Conservation (phyloP, 495 filamentous ascomycete genomes). For the Cercophora samala region DNA sequence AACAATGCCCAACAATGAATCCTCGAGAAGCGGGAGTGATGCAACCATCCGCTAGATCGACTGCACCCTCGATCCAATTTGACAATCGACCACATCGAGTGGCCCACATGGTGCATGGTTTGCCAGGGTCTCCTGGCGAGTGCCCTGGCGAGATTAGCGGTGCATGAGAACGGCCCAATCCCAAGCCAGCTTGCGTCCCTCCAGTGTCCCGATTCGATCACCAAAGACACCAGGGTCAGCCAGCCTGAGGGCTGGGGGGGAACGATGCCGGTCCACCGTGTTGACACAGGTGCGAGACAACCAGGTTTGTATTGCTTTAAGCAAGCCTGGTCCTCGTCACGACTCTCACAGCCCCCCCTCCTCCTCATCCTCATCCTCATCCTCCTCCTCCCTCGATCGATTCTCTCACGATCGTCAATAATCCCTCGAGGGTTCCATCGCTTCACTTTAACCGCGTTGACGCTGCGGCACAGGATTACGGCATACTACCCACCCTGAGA, state of each 20-base stretch:
- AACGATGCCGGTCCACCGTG: conserved; percentile 1
- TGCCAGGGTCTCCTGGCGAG: conserved; percentile 23
- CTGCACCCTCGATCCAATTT: conserved; percentile 12
- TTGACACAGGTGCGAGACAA: conserved; percentile 2
- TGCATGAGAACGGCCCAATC: conserved; percentile 35
- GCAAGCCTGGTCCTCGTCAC: conserved; percentile 15
- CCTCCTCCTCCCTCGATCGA: not conserved
- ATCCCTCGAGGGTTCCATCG: conserved; percentile 6
- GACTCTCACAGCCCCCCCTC: not conserved
- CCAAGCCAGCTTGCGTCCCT: conserved; percentile 23
- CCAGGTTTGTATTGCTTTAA: conserved; percentile 14
- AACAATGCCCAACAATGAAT: not conserved
- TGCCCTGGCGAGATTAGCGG: conserved; percentile 38
- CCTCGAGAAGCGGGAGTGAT: conserved; percentile 10
- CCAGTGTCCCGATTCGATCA: not conserved
- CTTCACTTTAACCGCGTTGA: not conserved
- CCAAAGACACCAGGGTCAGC: not conserved
- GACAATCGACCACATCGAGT: conserved; percentile 8
- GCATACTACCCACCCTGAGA: conserved; percentile 9
- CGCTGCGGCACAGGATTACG: conserved; percentile 17
- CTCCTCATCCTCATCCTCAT: conserved; percentile 5
- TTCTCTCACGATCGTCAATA: not conserved
- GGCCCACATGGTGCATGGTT: conserved; percentile 26
- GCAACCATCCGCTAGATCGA: conserved; percentile 21
- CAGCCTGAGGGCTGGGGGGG: not conserved